Conservation (phyloP, 2,329 filamentous ascomycete species). For the Ophiosphaerella narmari region DNA sequence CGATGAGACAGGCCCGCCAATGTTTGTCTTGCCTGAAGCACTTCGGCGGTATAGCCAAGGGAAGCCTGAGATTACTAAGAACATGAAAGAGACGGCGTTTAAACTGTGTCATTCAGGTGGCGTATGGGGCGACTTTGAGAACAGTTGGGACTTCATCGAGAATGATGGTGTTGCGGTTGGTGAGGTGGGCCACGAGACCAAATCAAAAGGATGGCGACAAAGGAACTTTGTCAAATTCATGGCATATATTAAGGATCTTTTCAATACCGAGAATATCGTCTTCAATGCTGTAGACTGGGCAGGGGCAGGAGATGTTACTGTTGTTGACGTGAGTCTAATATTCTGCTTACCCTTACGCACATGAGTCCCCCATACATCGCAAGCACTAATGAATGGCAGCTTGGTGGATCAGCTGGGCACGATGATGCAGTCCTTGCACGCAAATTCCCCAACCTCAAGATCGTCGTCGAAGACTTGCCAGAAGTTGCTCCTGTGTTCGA, state of each 20-base stretch:
- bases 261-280: slow-evolving; percentile 32
- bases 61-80: slow-evolving; percentile 24
- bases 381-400: slow-evolving; percentile 10
- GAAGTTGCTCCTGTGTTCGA: slow-evolving; percentile 31
- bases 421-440: slow-evolving; percentile 35
- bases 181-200: slow-evolving; percentile 8
- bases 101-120: slow-evolving; percentile 34
- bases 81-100: slow-evolving; percentile 35
- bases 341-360: not conserved
- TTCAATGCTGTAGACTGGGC: slow-evolving; percentile 34
- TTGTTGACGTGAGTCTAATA: slow-evolving; percentile 37
- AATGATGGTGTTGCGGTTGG: slow-evolving; percentile 31
- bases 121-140: slow-evolving; percentile 25
- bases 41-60: slow-evolving; percentile 32
- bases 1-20: slow-evolving; percentile 32
- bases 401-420: slow-evolving; percentile 39
- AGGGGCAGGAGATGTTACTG: slow-evolving; percentile 22
- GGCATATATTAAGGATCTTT: slow-evolving; percentile 41
- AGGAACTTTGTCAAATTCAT: slow-evolving; percentile 40
- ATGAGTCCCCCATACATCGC: not conserved
- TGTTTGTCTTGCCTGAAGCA: slow-evolving; percentile 35
- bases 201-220: slow-evolving; percentile 36
- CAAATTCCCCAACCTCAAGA: slow-evolving; percentile 31
- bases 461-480: slow-evolving; percentile 40
- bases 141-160: slow-evolving; percentile 38